Base-by-base conservation (phyloP, 1,284 basidiomycete species). In the Moesziomyces aphidis region DNA sequence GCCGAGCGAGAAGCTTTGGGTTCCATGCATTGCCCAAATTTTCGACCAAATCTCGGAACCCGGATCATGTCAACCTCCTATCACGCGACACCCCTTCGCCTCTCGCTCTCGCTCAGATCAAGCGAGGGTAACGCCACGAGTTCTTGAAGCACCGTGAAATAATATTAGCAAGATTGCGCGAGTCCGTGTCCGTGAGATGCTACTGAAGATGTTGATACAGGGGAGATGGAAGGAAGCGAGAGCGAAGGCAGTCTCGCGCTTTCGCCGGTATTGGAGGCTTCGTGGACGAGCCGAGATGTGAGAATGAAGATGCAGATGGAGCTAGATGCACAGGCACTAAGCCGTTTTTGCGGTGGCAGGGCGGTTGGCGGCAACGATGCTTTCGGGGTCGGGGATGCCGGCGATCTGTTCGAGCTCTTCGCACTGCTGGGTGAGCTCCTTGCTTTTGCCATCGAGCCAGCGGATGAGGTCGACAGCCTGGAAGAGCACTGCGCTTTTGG, bases 401-500 rank as follows among this genome's bases (percentile, higher is more conserved):
- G 73, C 73, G 13, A 71, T 26, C 53, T 45, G 36, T 46, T 83
- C 82, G 15, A 84, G 48, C 43, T 66, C 62, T 39, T 73, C 61
- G 48, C 81, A 78, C 45, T 83, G 76, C 21, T 43, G 49, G 21
- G 61, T 62, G 8, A 84, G 48, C 22, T 69, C 62, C 23, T 61
- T 63, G 54, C 81, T 82, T 48, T 75, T 79, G 7, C 64, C 78
- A 6, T 83, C 72, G 11, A 84, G 60, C 83, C 83, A 84, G 28
- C 72, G 59, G 42, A 84, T 74, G 47, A 84, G 60, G 53, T 84
- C 83, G 11, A 84, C 80, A 17, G 82, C 80, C 54, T 84, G 81
- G 64, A 84, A 84, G 11, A 84, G 71, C 15, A 83, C 82, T 0
- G 82, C 82, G 43, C 76, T 78, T 62, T 84, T 84, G 46, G 70